These are phyloP conservation scores for Candida krabiensis DNA, from an alignment of 805 yeast genomes.

Conservation along the genomic window DNA sequence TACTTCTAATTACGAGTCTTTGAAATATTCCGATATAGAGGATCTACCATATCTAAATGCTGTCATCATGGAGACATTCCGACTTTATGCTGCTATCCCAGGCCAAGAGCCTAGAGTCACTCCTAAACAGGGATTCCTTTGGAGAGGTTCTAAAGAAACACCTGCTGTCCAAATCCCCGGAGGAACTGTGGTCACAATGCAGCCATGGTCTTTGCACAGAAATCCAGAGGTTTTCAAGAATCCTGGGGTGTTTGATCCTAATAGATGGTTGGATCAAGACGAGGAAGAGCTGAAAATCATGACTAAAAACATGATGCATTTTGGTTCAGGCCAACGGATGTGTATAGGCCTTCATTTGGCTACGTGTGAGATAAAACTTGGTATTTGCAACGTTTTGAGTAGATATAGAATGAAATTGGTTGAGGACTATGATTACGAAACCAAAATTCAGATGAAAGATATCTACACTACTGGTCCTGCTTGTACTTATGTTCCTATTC, in stretches of 20 bases:
- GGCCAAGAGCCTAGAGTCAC: constrained; percentile 68
- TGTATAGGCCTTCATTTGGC: constrained; percentile 74
- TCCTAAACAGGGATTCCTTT: constrained; percentile 31
- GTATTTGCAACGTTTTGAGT: constrained; percentile 54
- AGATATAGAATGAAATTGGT: constrained; percentile 34
- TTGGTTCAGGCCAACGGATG: constrained; percentile 74
- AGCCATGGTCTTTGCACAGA: constrained; percentile 66
- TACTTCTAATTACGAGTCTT: constrained; percentile 24
- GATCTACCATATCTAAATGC: constrained; percentile 59
- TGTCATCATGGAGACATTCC: constrained; percentile 56
- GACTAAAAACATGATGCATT: constrained; percentile 59
- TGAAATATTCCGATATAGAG: constrained; percentile 44
- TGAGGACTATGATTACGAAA: constrained; percentile 26
- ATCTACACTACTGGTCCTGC: constrained; percentile 33
- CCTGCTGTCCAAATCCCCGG: constrained; percentile 41
- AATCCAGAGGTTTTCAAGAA: constrained; percentile 48
- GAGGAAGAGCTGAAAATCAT: constrained; percentile 41
- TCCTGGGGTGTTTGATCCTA: constrained; percentile 48
- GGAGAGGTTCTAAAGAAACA: constrained; percentile 29
- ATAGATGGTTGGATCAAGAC: constrained; percentile 56
- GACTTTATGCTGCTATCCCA: constrained; percentile 71
- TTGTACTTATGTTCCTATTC: constrained; percentile 23
- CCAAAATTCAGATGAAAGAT: constrained; percentile 27
- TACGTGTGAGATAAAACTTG: constrained; percentile 60
- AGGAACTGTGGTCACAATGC: constrained; percentile 59